These are phyloP conservation scores for Rhytidhysteron rufulum DNA, from an alignment of 2,329 filamentous ascomycete species.

Conservation along the genomic window DNA sequence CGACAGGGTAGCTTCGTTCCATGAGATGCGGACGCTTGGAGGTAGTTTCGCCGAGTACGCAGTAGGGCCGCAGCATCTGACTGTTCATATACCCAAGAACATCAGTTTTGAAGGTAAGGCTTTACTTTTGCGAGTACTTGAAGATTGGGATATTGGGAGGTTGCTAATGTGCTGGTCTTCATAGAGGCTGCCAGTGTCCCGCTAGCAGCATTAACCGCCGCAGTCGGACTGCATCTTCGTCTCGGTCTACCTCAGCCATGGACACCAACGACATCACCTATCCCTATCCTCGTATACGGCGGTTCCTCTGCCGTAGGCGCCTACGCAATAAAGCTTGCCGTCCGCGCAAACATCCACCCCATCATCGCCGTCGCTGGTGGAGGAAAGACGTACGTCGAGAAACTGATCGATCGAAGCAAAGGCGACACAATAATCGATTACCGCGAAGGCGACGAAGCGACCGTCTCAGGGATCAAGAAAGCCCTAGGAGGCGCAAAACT, in stretches of 20 bases:
- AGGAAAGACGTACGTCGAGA: slow-evolving; percentile 33
- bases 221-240: slow-evolving; percentile 41
- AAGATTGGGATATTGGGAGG: neutral
- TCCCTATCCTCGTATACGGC: slow-evolving; percentile 40
- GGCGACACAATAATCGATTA: slow-evolving; percentile 50
- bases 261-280: slow-evolving; percentile 18
- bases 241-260: slow-evolving; percentile 43
- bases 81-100: slow-evolving; percentile 51
- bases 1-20: slow-evolving; percentile 56
- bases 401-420: slow-evolving; percentile 34
- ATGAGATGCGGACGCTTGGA: slow-evolving; percentile 48
- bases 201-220: slow-evolving; percentile 45
- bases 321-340: slow-evolving; percentile 39
- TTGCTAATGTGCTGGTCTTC: neutral
- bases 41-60: slow-evolving; percentile 62
- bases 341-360: slow-evolving; percentile 37
- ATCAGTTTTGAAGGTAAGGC: slow-evolving; percentile 49
- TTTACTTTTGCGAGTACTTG: neutral
- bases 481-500: slow-evolving; percentile 44
- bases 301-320: slow-evolving; percentile 39
- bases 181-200: slow-evolving; percentile 44
- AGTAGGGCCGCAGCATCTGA: slow-evolving; percentile 52
- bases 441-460: slow-evolving; percentile 51
- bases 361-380: slow-evolving; percentile 41
- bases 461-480: slow-evolving; percentile 45